Base-by-base conservation (phyloP, 2,329 filamentous ascomycete genomes). In the Fusarium liriodendri region DNA sequence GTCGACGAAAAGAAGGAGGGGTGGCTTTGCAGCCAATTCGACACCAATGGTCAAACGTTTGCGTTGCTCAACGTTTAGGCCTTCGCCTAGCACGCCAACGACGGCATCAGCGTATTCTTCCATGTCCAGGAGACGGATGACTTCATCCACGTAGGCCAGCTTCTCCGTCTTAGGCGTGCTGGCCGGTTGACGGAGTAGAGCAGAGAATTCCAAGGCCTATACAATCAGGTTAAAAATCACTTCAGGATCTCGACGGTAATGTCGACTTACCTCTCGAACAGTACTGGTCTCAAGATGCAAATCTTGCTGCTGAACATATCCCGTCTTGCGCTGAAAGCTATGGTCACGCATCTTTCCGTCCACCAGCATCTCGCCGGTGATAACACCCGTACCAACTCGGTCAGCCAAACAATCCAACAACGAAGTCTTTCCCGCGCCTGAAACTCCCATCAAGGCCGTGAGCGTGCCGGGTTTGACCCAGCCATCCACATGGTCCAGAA, bases 401-500 rank as follows among this genome's bases (percentile, higher is more conserved):
- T 89, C 91, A 52, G 91, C 92, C 62, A 94, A 85, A 10, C 90
- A 89, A 55, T 80, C 78, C 52, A 94, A 82, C 20, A 94, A 84
- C 0, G 91, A 93, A 0, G 92, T 93, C 79, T 93, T 94, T 55
- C 92, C 79, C 5, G 79, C 79, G 1, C 79, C 79, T 0, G 79
- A 76, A 16, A 77, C 76, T 9, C 79, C 90, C 70, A 93, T 94
- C 1, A 93, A 85, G 14, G 91, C 92, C 10, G 91, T 94, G 40
- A 93, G 83, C 14, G 91, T 93, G 45, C 92, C 92, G 4, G 92
- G 92, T 80, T 93, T 92, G 60, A 94, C 91, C 90, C 91, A 94
- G 18, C 92, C 92, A 77, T 93, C 89, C 6, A 94, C 90, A 62
- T 92, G 85, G 68, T 94, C 89, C 33, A 94, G 82, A 75, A 95